Percentiles rank a stretch among this genome's conserved stretches.
Conservation (phyloP, 2,329 filamentous ascomycete genomes). For the Fusarium brevicatenulatum region DNA sequence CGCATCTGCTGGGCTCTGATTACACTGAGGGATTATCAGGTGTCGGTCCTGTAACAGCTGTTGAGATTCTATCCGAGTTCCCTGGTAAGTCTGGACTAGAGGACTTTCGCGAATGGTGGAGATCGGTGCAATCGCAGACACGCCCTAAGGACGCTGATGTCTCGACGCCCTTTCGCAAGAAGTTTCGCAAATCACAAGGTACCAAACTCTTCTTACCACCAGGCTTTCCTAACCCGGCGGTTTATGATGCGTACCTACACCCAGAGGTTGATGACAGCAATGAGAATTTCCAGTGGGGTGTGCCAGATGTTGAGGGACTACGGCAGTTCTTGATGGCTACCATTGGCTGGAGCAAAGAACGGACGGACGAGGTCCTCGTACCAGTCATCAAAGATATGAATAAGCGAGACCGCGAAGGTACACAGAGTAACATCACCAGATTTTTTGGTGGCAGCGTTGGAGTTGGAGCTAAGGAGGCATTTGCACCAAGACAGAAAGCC, state of each 20-base stretch:
- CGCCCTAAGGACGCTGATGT: constrained; percentile 72
- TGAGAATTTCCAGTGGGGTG: constrained; percentile 91
- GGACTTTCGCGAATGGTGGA: constrained; percentile 91
- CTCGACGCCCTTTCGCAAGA: constrained; percentile 76
- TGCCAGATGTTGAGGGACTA: constrained; percentile 89
- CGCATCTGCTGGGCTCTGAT: constrained; percentile 91
- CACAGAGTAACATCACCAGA: constrained; percentile 94
- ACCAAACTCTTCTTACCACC: constrained; percentile 88
- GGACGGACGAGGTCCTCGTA: constrained; percentile 94
- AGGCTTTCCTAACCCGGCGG: constrained; percentile 79
- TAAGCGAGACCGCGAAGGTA: constrained; percentile 84
- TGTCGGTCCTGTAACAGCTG: constrained; percentile 91
- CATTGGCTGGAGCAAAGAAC: constrained; percentile 90
- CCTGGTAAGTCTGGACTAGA: constrained; percentile 68
- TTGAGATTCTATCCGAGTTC: constrained; percentile 96
- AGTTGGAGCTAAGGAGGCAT: constrained; percentile 71
- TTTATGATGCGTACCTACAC: constrained; percentile 83
- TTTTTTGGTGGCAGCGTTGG: constrained; percentile 85
- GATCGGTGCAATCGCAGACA: constrained; percentile 74
- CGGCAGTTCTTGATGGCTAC: constrained; percentile 88
- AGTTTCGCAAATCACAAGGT: constrained; percentile 82
- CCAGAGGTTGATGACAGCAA: constrained; percentile 86
- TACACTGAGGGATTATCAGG: constrained; percentile 93
- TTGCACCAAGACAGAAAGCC: constrained; percentile 73
- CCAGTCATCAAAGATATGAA: constrained; percentile 98